Evolutionary conservation across 2,329 filamentous ascomycete genomes (phyloP).

Genomic region (Diaporthe ampelina): DNA sequence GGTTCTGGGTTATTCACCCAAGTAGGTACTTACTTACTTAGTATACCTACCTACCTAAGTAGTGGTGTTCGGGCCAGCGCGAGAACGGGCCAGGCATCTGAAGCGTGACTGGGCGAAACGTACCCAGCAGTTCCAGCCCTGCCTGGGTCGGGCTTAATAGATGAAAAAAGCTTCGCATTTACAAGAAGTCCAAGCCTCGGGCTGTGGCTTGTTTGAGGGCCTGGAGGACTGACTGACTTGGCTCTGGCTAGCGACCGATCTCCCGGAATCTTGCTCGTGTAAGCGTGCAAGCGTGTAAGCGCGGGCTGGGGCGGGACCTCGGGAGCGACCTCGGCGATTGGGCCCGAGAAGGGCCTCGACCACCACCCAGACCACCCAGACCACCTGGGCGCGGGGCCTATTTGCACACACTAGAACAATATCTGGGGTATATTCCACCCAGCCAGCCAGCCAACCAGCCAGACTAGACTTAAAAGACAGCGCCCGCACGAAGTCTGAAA

Average conservation of each 20-base stretch:
- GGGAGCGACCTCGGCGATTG: constrained; percentile 22
- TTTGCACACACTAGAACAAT: neutral
- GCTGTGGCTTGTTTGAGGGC: constrained; percentile 20
- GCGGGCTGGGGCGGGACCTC: constrained; percentile 6
- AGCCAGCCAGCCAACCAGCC: neutral
- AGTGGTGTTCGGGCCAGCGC: neutral
- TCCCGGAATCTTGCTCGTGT: neutral
- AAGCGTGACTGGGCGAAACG: constrained; percentile 27
- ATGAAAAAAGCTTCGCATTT: constrained; percentile 10
- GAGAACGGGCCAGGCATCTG: neutral
- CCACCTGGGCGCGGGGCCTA: constrained; percentile 4
- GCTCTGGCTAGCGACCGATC: constrained; percentile 20
- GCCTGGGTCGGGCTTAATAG: neutral
- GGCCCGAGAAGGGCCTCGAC: constrained; percentile 13
- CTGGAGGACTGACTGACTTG: neutral
- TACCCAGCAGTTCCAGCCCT: constrained; percentile 17
- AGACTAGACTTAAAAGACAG: neutral
- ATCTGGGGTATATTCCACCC: neutral
- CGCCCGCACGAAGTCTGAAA: neutral
- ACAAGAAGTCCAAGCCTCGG: constrained; percentile 5
- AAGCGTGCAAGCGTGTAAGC: neutral
- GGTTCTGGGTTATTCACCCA: neutral
- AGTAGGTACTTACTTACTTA: neutral
- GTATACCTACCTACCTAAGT: too few relatives aligned
- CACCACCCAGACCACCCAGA: neutral